Base-by-base conservation (phyloP, 2,329 filamentous ascomycete species). In the Aspergillus sp. region DNA sequence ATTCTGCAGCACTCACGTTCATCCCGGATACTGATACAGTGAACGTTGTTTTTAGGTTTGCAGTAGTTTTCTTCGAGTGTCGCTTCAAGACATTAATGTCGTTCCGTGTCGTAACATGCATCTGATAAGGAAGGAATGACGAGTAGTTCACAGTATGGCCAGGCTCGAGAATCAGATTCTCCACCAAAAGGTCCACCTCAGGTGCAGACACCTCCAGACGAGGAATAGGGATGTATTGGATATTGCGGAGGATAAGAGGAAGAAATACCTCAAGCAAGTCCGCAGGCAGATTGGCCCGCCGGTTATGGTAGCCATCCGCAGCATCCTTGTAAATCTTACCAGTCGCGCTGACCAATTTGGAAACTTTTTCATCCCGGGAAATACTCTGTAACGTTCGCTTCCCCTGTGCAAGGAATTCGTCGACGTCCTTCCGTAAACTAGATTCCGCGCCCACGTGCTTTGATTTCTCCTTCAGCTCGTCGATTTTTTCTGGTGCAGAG, bases 221-320 rank as follows among this genome's bases (percentile, higher is more conserved):
- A 0, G 93, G 93, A 52, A 98, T 95, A 0, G 93, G 93, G 4
- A 98, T 79, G 74, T 91, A 92, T 71, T 97, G 92, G 33, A 98
- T 82, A 2, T 86, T 85, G 63, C 90, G 83, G 57, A 97, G 83
- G 4, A 92, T 68, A 12, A 91, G 77, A 0, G 93, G 93, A 5
- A 95, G 80, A 70, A 97, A 93, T 12, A 93, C 86, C 58, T 93
- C 89, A 64, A 91, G 82, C 3, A 86, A 79, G 70, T 98, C 93
- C 2, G 86, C 81, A 4, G 95, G 76, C 2, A 98, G 80, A 27
- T 91, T 88, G 0, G 80, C 78, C 68, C 93, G 93, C 19, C 85
- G 81, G 52, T 85, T 82, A 3, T 83, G 75, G 58, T 89, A 82
- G 0, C 80, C 74, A 0, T 88, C 88, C 2, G 87, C 93, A 0